Conservation (phyloP, 768 basidiomycete species). For the Lanmaoa rubissima region DNA sequence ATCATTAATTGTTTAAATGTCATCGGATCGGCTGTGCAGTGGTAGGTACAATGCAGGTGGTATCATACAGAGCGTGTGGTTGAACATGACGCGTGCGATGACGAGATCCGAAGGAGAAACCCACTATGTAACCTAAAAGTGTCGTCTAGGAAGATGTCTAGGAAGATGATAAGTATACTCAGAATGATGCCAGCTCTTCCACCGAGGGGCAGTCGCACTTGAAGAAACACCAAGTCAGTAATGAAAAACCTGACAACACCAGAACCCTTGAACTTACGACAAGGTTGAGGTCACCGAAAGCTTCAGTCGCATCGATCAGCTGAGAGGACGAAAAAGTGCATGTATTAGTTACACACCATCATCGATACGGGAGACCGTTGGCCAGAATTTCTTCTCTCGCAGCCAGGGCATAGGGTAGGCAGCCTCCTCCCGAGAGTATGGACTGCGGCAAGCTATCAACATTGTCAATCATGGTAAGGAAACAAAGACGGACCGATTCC, state of each 20-base stretch:
- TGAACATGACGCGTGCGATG: slow-evolving; percentile 51
- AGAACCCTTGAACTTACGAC: slow-evolving; percentile 53
- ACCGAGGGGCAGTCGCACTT: slow-evolving; percentile 88
- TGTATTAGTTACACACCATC: slow-evolving; percentile 62
- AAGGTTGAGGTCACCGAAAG: slow-evolving; percentile 91
- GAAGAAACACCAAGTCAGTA: slow-evolving; percentile 8
- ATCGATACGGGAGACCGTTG: slow-evolving; percentile 86
- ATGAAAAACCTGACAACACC: not conserved
- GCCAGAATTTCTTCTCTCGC: slow-evolving; percentile 94
- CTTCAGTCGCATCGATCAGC: slow-evolving; percentile 39
- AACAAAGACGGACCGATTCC: slow-evolving; percentile 66
- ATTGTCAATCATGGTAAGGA: not conserved
- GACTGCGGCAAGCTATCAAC: slow-evolving; percentile 43
- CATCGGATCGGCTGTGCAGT: slow-evolving; percentile 10
- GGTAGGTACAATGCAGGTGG: slow-evolving; percentile 26
- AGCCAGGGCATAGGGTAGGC: slow-evolving; percentile 86
- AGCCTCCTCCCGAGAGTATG: slow-evolving; percentile 89
- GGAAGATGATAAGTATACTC: slow-evolving; percentile 13
- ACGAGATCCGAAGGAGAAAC: slow-evolving; percentile 50
- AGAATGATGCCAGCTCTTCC: slow-evolving; percentile 61
- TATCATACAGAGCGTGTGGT: slow-evolving; percentile 52
- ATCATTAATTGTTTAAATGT: no score
- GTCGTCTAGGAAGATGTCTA: slow-evolving; percentile 25
- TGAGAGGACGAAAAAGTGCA: not conserved
- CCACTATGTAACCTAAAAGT: slow-evolving; percentile 30